Percentiles rank a stretch among this genome's conserved stretches.
Evolutionary conservation across 148 eudicot species (phyloP).

Genomic region (Amaranthus palmeri): DNA sequence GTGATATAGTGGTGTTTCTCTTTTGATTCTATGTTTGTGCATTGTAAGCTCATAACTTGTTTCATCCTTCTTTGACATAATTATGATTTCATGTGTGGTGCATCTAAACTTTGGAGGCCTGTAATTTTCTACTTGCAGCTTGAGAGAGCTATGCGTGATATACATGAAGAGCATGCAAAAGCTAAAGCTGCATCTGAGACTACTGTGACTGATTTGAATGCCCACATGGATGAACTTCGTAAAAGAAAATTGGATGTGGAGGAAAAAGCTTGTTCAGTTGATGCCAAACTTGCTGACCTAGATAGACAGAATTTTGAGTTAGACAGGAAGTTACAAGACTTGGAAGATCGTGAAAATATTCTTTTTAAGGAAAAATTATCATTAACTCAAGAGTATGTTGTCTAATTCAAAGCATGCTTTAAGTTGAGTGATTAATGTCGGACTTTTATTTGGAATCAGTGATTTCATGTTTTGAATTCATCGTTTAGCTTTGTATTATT

Average conservation of each 20-base stretch:
- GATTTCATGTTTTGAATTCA: conserved; percentile 16
- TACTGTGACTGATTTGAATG: conserved; percentile 46
- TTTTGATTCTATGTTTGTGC: no score
- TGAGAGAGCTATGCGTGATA: conserved; percentile 67
- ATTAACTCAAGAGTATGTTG: conserved; percentile 60
- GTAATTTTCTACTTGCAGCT: conserved; percentile 45
- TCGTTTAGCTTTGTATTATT: neutral
- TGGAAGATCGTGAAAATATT: conserved; percentile 72
- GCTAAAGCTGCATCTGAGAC: conserved; percentile 46
- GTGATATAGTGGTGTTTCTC: no score
- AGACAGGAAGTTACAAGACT: conserved; percentile 70
- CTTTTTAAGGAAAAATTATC: conserved; percentile 55
- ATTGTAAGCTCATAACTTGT: neutral
- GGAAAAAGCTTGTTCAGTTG: conserved; percentile 47
- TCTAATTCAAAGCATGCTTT: neutral
- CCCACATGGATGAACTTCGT: conserved; percentile 48
- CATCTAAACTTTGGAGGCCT: conserved; percentile 8
- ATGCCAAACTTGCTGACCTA: conserved; percentile 66
- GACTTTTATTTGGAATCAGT: neutral
- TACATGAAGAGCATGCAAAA: conserved; percentile 45
- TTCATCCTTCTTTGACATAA: neutral
- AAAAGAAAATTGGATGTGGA: conserved; percentile 58
- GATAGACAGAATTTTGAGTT: conserved; percentile 58
- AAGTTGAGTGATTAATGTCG: conserved; percentile 8
- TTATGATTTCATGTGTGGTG: neutral